phyloP scores from a whole-genome alignment of 768 basidiomycete species.

The Tulasnella sp. region DNA sequence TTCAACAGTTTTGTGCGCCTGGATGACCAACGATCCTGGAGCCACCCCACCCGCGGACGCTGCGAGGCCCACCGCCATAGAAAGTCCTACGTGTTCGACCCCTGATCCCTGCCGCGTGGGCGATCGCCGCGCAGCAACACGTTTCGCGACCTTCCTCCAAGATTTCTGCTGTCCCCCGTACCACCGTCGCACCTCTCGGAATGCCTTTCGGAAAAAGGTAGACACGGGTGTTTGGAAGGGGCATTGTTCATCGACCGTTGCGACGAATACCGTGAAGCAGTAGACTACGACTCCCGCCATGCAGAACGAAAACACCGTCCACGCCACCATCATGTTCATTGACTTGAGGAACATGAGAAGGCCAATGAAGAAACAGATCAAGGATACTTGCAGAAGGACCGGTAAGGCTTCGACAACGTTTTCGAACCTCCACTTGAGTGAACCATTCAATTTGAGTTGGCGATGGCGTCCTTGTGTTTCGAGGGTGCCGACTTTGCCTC shows the following conservation, averaged over 20 bases:
- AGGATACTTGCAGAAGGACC: constrained; percentile 18
- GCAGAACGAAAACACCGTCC: not conserved
- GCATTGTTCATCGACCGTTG: not conserved
- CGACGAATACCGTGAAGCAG: not conserved
- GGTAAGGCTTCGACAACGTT: constrained; percentile 19
- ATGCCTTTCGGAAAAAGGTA: not conserved
- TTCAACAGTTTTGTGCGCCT: not conserved
- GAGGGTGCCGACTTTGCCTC: constrained; percentile 13
- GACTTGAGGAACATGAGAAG: constrained; percentile 12
- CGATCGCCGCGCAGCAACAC: not conserved
- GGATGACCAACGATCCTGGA: not conserved
- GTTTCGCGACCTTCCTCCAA: not conserved
- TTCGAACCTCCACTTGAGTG: constrained; percentile 14
- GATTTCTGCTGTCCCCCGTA: not conserved
- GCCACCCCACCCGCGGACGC: not conserved
- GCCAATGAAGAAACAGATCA: constrained; percentile 11
- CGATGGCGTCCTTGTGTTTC: constrained; percentile 22
- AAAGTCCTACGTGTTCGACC: not conserved
- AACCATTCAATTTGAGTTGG: constrained; percentile 15
- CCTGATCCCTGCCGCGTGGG: not conserved
- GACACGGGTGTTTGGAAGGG: constrained; percentile 17
- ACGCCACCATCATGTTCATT: not conserved
- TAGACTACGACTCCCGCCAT: constrained; percentile 10
- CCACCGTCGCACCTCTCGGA: not conserved
- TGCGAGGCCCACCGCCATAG: not conserved